Evolutionary conservation across 345 rosid species (phyloP).

Genomic region (Stellera chamaejasme): DNA sequence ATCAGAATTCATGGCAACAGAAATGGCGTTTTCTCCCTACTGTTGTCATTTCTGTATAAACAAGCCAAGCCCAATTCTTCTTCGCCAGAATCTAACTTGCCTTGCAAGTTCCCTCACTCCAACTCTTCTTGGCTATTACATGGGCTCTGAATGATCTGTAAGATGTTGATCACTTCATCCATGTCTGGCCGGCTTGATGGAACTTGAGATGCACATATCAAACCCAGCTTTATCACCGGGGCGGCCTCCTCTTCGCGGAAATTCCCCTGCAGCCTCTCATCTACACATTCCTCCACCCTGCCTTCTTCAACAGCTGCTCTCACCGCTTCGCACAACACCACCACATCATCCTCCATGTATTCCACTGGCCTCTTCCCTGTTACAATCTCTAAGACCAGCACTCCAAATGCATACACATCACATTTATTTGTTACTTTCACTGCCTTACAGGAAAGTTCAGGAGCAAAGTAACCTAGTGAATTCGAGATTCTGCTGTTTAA

Average conservation of each 20-base stretch:
- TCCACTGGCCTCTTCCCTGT: conserved; percentile 85
- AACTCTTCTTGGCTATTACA: conserved; percentile 45
- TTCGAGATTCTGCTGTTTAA: conserved; percentile 86
- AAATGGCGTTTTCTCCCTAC: not conserved
- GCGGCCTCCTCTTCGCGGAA: conserved; percentile 72
- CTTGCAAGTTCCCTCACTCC: conserved; percentile 24
- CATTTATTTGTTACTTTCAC: conserved; percentile 86
- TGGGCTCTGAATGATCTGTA: conserved; percentile 71
- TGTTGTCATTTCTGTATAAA: conserved; percentile 5
- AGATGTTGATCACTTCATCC: conserved; percentile 77
- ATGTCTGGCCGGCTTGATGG: conserved; percentile 88
- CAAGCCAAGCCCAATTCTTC: conserved; percentile 33
- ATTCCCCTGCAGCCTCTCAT: conserved; percentile 37
- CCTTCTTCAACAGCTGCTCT: conserved; percentile 69
- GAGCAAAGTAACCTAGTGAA: conserved; percentile 87
- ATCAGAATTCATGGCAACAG: conserved; percentile 1
- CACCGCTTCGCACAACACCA: conserved; percentile 74
- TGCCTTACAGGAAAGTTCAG: conserved; percentile 81
- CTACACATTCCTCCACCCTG: conserved; percentile 61
- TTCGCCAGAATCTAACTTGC: conserved; percentile 27
- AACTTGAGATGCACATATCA: conserved; percentile 80
- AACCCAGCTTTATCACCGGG: conserved; percentile 74
- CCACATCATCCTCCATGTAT: conserved; percentile 84
- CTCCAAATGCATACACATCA: conserved; percentile 80
- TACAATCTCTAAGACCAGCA: conserved; percentile 63